Evolutionary conservation across 192 early-diverging fungal species (phyloP).

Genomic region (Coemansia reversa): DNA sequence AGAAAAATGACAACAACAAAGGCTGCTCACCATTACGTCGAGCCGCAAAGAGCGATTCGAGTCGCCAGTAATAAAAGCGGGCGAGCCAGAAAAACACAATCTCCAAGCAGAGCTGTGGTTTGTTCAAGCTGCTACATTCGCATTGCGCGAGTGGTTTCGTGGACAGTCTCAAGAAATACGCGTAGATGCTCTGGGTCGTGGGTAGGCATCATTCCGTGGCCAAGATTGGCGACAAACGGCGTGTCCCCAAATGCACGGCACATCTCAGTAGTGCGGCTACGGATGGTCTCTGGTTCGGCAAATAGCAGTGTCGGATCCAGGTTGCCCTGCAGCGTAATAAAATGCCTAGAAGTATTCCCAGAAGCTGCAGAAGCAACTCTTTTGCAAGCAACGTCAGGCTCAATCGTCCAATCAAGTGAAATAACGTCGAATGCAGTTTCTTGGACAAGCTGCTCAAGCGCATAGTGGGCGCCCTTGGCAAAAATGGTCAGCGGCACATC

Average conservation of each 20-base stretch:
- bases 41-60: background rate
- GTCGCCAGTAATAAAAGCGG: background rate
- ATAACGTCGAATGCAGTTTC: conserved; percentile 79
- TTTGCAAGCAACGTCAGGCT: conserved; percentile 54
- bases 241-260: conserved; percentile 72
- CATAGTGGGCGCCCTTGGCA: conserved; percentile 90
- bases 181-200: conserved; percentile 70
- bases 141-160: conserved; percentile 46
- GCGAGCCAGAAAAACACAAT: conserved; percentile 1
- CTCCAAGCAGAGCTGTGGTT: background rate
- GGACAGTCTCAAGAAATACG: conserved; percentile 70
- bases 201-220: conserved; percentile 93
- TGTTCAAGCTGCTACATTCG: conserved; percentile 15
- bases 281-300: conserved; percentile 71
- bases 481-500: conserved; percentile 90
- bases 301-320: conserved; percentile 88
- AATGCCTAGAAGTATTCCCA: background rate
- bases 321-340: conserved; percentile 83
- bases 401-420: conserved; percentile 89
- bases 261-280: conserved; percentile 74
- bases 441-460: conserved; percentile 66
- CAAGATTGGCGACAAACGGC: conserved; percentile 91
- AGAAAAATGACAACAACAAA: background rate
- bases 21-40: background rate
- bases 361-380: conserved; percentile 25